Evolutionary conservation across 169 alveolate species (phyloP).

Genomic region (Theileria equi): DNA sequence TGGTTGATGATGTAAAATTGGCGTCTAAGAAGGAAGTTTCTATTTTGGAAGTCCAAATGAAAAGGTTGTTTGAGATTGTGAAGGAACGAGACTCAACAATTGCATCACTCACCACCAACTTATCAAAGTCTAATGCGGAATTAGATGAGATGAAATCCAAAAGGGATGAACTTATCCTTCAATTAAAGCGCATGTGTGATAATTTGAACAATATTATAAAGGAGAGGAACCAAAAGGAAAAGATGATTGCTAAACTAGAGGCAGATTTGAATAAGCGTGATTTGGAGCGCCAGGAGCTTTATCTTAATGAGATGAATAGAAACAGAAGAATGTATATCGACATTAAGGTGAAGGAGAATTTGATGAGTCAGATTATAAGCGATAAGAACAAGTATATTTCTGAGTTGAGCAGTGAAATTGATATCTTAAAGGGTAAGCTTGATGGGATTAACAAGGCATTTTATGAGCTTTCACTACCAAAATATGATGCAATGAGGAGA

Average conservation of each 20-base stretch:
- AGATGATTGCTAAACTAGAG: constrained; percentile 55
- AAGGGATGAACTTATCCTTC: constrained; percentile 38
- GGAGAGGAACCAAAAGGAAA: constrained; percentile 56
- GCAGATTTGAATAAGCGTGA: constrained; percentile 48
- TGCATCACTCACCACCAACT: constrained; percentile 11
- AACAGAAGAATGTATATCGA: constrained; percentile 44
- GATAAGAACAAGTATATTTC: constrained; percentile 34
- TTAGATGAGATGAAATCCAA: constrained; percentile 23
- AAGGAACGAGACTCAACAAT: constrained; percentile 46
- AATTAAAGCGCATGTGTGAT: constrained; percentile 49
- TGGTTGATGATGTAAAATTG: not conserved
- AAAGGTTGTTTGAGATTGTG: constrained; percentile 13
- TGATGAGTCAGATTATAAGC: constrained; percentile 35
- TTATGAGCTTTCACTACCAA: constrained; percentile 12
- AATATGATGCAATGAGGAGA: not conserved
- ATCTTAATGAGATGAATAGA: constrained; percentile 53
- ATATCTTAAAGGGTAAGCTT: constrained; percentile 21
- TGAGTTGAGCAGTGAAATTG: constrained; percentile 18
- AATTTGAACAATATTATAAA: constrained; percentile 40
- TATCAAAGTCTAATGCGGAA: not conserved
- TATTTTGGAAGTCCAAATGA: constrained; percentile 45
- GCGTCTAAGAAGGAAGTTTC: constrained; percentile 25
- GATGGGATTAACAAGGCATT: constrained; percentile 25
- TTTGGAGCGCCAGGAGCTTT: constrained; percentile 48
- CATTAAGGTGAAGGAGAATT: constrained; percentile 59